phyloP scores from a whole-genome alignment of 352 stramenopile genomes.

The Lagenidium sp. region DNA sequence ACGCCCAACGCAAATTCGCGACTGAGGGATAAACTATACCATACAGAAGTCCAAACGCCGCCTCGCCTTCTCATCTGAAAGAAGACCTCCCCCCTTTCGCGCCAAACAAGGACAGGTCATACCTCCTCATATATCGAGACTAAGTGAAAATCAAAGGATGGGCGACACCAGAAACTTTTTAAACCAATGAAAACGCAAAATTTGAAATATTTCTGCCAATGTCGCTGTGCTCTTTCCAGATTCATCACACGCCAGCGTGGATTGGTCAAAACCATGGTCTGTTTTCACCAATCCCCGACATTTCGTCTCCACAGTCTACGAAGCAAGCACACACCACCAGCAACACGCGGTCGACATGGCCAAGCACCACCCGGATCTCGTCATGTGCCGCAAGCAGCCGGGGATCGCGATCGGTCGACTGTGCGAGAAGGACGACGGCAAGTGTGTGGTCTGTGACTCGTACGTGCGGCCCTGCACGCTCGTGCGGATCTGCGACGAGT shows the following conservation, averaged over 20 bases:
- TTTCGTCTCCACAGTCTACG: too few species aligned
- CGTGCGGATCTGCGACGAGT: conserved; percentile 99
- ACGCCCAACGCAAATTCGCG: conserved; percentile 51
- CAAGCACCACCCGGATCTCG: conserved; percentile 99
- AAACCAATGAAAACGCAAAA: conserved; percentile 8
- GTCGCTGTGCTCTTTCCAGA: too few species aligned
- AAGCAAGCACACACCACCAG: conserved; percentile 4
- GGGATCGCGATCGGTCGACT: conserved; percentile 95
- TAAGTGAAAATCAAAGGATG: too few species aligned
- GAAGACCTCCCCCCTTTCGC: too few species aligned
- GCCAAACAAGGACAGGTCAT: conserved; percentile 14
- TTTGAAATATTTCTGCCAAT: neutral
- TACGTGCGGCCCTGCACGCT: conserved; percentile 97
- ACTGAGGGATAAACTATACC: conserved; percentile 72
- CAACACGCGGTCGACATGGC: conserved; percentile 76
- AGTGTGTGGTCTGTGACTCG: conserved; percentile 99
- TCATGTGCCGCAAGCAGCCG: conserved; percentile 99
- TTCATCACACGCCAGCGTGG: neutral
- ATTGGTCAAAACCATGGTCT: conserved; percentile 15
- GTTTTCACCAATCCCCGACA: too few species aligned
- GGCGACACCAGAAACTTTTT: too few species aligned
- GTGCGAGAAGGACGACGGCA: conserved; percentile 99
- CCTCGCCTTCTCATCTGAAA: neutral
- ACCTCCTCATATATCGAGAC: too few species aligned
- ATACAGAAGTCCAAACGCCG: conserved; percentile 48